Evolutionary conservation across 106 monocot genomes (phyloP), one percentile per base, ranked within the genome.

Genomic region (Dioscorea dumetorum): DNA sequence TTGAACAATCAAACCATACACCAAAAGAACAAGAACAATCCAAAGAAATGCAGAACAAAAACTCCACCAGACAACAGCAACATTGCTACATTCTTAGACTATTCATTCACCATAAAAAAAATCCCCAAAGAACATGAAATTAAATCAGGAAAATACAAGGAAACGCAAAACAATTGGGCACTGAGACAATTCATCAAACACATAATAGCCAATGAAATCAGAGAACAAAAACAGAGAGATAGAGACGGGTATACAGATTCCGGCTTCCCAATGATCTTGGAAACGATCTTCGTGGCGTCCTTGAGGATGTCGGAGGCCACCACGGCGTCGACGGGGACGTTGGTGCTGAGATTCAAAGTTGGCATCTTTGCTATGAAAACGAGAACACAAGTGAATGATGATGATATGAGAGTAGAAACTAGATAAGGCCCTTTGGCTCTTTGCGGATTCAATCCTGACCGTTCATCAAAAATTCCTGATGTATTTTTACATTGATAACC

Each of bases 241-340:
- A 17, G 14, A 23, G 57, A 24, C 8, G 2, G 58, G 34, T 23
- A 76, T 74, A 97, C 91, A 2, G 95, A 84, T 82, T 97, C 95
- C 2, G 91, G 91, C 73, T 97, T 97, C 59, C 95, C 88, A 34
- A 97, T 91, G 71, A 87, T 89, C 74, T 82, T 97, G 74, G 87
- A 77, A 23, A 97, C 66, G 48, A 79, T 68, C 18, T 67, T 81
- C 62, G 83, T 82, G 79, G 81, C 86, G 60, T 91, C 95, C 72
- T 82, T 91, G 16, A 95, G 83, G 54, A 95, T 86, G 73, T 91
- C 91, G 50, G 95, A 84, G 68, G 95, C 83, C 13, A 82, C 74
- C 57, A 95, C 95, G 9, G 83, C 69, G 73, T 95, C 95, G 19
- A 95, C 80, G 12, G 91, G 91, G 8, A 95, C 73, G 74, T 91